phyloP scores from a whole-genome alignment of 164 flowering plant species.

The Nelumbo lutea region DNA sequence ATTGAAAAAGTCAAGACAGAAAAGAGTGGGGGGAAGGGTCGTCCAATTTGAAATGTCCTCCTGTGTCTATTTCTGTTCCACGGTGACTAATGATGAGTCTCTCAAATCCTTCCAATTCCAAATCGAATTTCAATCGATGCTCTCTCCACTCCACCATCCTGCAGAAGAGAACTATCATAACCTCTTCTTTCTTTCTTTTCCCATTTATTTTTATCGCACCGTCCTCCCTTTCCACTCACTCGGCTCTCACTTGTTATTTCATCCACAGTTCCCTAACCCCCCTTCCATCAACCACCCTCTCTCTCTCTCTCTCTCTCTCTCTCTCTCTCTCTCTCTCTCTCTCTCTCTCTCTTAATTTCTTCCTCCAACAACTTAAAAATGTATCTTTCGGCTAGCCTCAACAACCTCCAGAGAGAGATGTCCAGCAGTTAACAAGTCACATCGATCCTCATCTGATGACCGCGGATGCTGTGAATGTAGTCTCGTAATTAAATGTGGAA shows the following conservation, averaged over 20 bases:
- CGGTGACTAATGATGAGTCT: background rate
- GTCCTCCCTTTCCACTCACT: constrained; percentile 6
- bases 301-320: constrained; percentile 1
- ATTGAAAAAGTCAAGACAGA: background rate
- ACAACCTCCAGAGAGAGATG: too few relatives aligned
- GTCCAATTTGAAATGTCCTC: background rate
- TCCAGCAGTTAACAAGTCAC: too few relatives aligned
- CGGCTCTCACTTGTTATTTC: constrained; percentile 8
- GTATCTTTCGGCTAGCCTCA: too few relatives aligned
- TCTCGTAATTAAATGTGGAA: too few relatives aligned
- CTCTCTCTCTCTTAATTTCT: background rate
- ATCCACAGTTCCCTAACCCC: constrained; percentile 15
- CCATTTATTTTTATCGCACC: background rate
- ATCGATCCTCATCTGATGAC: too few relatives aligned
- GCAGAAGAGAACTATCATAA: constrained; percentile 1
- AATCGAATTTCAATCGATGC: constrained; percentile 19
- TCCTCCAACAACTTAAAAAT: too few relatives aligned
- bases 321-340: background rate
- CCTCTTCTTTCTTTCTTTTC: background rate
- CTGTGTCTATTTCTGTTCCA: background rate
- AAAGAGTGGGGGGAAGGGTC: background rate
- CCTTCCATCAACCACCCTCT: constrained; percentile 9
- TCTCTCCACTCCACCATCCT: constrained; percentile 11
- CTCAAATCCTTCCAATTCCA: constrained; percentile 24
- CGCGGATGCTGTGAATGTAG: too few relatives aligned